A percentile compares a stretch with the other conserved stretches of the same genome.
Conservation (phyloP, 2,329 filamentous ascomycete species). For the Pseudogymnoascus sp. region DNA sequence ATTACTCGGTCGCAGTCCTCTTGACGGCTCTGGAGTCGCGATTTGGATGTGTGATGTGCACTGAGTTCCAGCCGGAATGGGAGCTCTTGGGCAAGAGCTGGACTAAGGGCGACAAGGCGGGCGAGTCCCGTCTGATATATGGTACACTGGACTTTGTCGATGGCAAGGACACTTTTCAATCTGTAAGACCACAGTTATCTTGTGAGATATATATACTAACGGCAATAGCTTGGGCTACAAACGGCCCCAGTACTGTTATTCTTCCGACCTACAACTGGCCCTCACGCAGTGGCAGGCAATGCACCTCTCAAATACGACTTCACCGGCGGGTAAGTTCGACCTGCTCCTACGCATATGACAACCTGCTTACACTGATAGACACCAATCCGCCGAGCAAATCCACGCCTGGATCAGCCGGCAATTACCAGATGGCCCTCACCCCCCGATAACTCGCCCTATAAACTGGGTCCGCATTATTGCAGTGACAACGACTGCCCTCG, state of each 20-base stretch:
- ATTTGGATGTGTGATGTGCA: constrained; percentile 79
- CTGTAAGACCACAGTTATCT: constrained; percentile 45
- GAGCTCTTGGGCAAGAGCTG: constrained; percentile 79
- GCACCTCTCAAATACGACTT: constrained; percentile 81
- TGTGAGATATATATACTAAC: constrained; percentile 10
- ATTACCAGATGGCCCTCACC: constrained; percentile 69
- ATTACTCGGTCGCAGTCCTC: constrained; percentile 76
- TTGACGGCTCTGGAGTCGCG: constrained; percentile 78
- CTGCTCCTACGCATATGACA: constrained; percentile 5
- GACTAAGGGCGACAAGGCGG: constrained; percentile 73
- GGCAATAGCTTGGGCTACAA: constrained; percentile 74
- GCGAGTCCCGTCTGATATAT: constrained; percentile 66
- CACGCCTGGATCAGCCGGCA: constrained; percentile 73
- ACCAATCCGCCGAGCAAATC: constrained; percentile 67
- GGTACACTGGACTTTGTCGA: constrained; percentile 81
- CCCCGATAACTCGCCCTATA: constrained; percentile 71
- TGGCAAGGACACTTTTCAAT: constrained; percentile 77
- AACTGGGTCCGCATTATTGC: constrained; percentile 74
- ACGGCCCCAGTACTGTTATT: constrained; percentile 85
- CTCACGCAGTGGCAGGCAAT: constrained; percentile 61
- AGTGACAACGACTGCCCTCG: constrained; percentile 60
- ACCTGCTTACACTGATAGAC: constrained; percentile 37
- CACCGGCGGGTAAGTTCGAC: constrained; percentile 55
- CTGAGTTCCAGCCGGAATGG: constrained; percentile 92
- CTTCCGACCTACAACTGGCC: constrained; percentile 78